A percentile compares a stretch with the other conserved stretches of the same genome.
phyloP scores from a whole-genome alignment of 441 rosid genomes.

The Gossypium schwendimanii region DNA sequence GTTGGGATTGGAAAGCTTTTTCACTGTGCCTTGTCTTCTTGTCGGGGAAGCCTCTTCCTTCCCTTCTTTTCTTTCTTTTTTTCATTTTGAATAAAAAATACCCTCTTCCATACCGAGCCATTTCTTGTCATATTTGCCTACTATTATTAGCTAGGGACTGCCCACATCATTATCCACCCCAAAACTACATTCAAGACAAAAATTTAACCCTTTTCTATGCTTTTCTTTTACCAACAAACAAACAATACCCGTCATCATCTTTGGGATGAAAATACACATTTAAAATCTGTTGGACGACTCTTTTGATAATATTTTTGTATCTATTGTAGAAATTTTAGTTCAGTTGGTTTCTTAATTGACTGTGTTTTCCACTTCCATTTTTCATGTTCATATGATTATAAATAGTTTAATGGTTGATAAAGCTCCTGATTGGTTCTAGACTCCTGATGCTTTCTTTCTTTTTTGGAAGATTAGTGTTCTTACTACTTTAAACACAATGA shows the following conservation, averaged over 20 bases:
- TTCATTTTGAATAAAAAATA: not conserved
- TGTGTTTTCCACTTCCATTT: not conserved
- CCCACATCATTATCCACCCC: not conserved
- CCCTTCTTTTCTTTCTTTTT: not conserved
- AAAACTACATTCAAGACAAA: conserved; percentile 29
- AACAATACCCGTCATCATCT: conserved; percentile 17
- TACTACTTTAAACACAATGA: conserved; percentile 3
- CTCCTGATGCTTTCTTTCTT: not conserved
- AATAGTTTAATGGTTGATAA: not conserved
- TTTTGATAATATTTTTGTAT: conserved; percentile 13
- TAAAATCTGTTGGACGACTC: not conserved
- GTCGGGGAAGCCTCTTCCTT: conserved; percentile 35
- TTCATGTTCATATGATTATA: not conserved
- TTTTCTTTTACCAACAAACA: conserved; percentile 18
- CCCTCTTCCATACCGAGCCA: conserved; percentile 17
- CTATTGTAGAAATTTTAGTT: not conserved
- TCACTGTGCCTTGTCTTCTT: conserved; percentile 39
- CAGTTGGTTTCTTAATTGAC: not conserved
- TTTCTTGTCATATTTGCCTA: conserved; percentile 17
- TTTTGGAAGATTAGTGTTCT: conserved; percentile 1
- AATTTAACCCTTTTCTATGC: conserved; percentile 13
- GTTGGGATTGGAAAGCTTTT: conserved; percentile 40
- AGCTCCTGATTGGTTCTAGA: conserved; percentile 15
- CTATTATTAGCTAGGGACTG: no score
- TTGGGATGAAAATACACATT: no score